Base-by-base conservation (phyloP, 345 rosid genomes). In the Eutrema yunnanense region DNA sequence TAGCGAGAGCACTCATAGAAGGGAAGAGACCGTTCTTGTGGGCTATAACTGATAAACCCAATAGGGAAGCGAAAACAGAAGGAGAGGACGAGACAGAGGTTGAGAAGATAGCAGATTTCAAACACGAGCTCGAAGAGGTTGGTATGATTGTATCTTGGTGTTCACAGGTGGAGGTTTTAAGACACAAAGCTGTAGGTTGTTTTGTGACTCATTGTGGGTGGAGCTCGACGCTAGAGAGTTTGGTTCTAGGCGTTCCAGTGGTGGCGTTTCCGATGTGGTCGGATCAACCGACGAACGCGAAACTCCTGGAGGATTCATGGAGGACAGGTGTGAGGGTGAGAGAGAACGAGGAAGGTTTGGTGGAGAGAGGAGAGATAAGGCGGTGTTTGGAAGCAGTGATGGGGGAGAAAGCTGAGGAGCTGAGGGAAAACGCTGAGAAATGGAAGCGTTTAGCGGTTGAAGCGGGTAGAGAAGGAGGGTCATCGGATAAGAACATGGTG, bases 151-250 rank as follows among this genome's bases (percentile, higher is more conserved):
- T 90, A 6, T 56, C 85, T 0, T 90, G 96, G 96, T 87, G 96
- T 61, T 73, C 80, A 0, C 96, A 90, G 62, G 65, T 81, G 3
- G 83, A 86, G 65, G 88, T 90, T 14, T 64, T 90, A 29, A 82
- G 85, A 10, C 86, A 90, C 57, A 51, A 52, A 5, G 14, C 92
- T 4, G 29, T 84, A 2, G 92, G 91, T 9, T 90, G 91, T 71
- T 90, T 87, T 9, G 34, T 90, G 34, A 81, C 82, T n/a, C 96
- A 90, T 61, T 86, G 92, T 49, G 96, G 96, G 3, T 89, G 96
- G 96, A 89, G 73, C 75, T 89, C 96, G 1, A 89, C 87, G 1
- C 4, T 85, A 29, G 92, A 90, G 79, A 80, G 86, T 67, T 67
- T 89, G 40, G 83, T 72, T 56, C 62, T 52, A 0, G 92, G 92